Conservation (phyloP, 768 basidiomycete genomes). For the Glaciozyma antarctica region DNA sequence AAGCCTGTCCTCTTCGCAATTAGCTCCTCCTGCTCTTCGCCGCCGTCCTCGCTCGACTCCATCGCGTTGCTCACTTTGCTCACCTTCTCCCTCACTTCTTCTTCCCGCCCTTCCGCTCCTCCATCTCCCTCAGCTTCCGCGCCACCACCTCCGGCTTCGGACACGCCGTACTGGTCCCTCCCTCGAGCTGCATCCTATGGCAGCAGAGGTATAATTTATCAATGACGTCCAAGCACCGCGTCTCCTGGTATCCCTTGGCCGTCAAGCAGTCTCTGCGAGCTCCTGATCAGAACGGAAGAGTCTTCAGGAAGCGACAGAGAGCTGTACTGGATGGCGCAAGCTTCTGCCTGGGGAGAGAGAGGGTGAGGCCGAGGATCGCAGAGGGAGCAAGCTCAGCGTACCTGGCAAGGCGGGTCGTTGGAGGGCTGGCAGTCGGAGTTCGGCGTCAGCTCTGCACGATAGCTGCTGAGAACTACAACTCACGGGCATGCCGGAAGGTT, state of each 20-base stretch:
- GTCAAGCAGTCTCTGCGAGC: constrained; percentile 14
- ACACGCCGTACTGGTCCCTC: constrained; percentile 5
- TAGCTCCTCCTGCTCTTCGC: background rate
- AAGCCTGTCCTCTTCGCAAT: no score
- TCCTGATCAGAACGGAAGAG: background rate
- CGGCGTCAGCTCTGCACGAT: background rate
- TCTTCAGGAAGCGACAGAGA: no score
- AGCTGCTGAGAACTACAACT: background rate
- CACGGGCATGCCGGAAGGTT: background rate
- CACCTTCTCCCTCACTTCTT: background rate
- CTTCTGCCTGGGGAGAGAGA: constrained; percentile 12
- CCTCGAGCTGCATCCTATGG: constrained; percentile 8
- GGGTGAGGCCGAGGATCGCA: background rate
- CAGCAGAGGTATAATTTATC: constrained; percentile 14
- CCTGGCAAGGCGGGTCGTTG: background rate
- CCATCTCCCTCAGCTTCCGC: constrained; percentile 9
- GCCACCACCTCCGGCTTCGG: constrained; percentile 3
- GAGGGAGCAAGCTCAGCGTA: background rate
- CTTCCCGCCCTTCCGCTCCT: background rate
- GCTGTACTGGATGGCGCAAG: constrained; percentile 24
- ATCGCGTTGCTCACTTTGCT: no score
- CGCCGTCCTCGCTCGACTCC: background rate
- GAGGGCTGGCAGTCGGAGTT: background rate
- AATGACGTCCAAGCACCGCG: constrained; percentile 1
- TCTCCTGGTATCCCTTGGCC: constrained; percentile 14